Base-by-base conservation (phyloP, 805 yeast species). In the Barnettozyma wickerhamii region DNA sequence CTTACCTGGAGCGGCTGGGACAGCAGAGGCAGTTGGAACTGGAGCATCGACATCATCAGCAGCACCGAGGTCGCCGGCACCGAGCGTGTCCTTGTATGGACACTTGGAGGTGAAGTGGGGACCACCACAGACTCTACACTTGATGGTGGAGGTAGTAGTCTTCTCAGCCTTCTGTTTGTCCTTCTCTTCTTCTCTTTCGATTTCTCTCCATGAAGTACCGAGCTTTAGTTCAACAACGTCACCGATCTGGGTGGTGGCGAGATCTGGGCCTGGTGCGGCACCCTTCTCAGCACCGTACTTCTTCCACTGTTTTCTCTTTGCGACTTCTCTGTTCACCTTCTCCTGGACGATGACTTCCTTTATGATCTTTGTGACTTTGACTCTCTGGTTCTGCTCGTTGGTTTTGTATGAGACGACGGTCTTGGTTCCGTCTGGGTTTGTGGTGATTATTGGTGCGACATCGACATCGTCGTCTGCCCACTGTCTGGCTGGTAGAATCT, bases 111-210 rank as follows among this genome's bases (percentile, higher is more conserved):
- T 85, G 76, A 81, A 86, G 74, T 93, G 99, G 52, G 79, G 84
- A 60, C 96, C 96, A 46, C 84, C 85, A 83, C 99, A 93, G 41
- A 75, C 69, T 77, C 97, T 86, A 78, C 99, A 93, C 54, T 66
- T 69, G 50, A 79, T 65, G 47, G 75, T 62, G 53, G 68, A 71
- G 49, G 69, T 68, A 61, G 64, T 64, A 50, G 62, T 66, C 59
- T 65, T 68, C 70, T 60, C 72, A 61, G 67, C 66, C 56, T 64
- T 66, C 58, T 64, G 72, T 40, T 65, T 62, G 38, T 66, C 69
- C 55, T 73, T 73, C 54, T 68, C 66, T 46, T 69, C 71, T 59
- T 79, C 81, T 66, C 81, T 80, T 59, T 81, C 90, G 49, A 75
- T 71, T 59, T 81, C 84, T 60, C 81, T 84, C 89, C 90, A 84